Evolutionary conservation across 1,284 basidiomycete genomes (phyloP).

Genomic region (Taiwanofungus camphoratus): DNA sequence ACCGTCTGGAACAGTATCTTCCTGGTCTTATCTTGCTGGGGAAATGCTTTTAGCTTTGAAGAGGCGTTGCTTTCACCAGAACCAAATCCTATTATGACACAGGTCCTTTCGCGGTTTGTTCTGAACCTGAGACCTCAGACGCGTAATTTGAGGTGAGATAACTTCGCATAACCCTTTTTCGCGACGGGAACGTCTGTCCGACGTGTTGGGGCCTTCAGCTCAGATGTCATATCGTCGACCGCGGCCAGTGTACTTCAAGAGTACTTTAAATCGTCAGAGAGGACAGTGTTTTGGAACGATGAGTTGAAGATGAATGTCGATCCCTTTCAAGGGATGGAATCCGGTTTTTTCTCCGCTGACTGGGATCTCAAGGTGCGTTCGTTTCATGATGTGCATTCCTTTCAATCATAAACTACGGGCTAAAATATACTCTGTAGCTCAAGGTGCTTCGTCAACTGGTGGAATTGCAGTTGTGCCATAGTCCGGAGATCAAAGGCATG

Average conservation of each 20-base stretch:
- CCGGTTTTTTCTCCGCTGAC: conserved; percentile 64
- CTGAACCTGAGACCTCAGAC: conserved; percentile 74
- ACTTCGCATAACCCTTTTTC: conserved; percentile 24
- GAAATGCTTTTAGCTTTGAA: conserved; percentile 51
- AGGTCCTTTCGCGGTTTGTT: conserved; percentile 67
- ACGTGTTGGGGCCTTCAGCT: conserved; percentile 41
- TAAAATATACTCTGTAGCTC: conserved; percentile 54
- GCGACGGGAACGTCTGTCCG: conserved; percentile 26
- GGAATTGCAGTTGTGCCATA: conserved; percentile 69
- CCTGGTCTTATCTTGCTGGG: conserved; percentile 5
- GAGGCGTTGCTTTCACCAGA: conserved; percentile 64
- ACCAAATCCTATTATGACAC: conserved; percentile 63
- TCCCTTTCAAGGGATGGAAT: conserved; percentile 56
- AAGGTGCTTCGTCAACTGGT: conserved; percentile 74
- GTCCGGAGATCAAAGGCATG: conserved; percentile 55
- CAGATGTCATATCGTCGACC: conserved; percentile 71
- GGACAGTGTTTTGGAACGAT: conserved; percentile 75
- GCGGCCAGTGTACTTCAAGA: conserved; percentile 61
- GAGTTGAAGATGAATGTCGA: conserved; percentile 57
- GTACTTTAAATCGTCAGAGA: conserved; percentile 63
- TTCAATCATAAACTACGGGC: too few species aligned
- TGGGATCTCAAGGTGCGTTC: conserved; percentile 73
- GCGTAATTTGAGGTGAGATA: conserved; percentile 76
- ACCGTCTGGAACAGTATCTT: background rate
- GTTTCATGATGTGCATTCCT: background rate